Conservation (phyloP, 352 stramenopile species). For the Phytophthora aleatoria region DNA sequence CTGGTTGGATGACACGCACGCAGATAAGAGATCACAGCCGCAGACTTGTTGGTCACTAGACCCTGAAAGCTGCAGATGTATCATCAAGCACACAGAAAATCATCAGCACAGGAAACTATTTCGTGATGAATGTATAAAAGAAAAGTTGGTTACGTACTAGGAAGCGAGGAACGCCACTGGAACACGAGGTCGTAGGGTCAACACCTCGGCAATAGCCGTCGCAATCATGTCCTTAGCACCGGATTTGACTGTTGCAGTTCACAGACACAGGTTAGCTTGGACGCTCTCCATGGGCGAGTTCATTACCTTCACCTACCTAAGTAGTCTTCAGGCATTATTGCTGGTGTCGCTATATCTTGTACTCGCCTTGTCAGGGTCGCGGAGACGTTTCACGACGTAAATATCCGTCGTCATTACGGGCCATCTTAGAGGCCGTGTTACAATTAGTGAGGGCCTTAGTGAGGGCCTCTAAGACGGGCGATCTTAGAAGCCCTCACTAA, state of each 20-base stretch:
- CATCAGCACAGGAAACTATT: too few relatives aligned
- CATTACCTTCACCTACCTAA: constrained; percentile 10
- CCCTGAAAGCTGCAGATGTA: constrained; percentile 29
- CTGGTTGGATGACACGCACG: constrained; percentile 25
- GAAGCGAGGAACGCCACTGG: constrained; percentile 29
- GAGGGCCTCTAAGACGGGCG: too few relatives aligned
- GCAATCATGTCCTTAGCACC: constrained; percentile 29
- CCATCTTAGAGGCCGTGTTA: too few relatives aligned
- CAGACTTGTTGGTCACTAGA: constrained; percentile 15
- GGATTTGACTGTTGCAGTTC: constrained; percentile 21
- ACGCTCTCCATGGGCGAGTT: background rate
- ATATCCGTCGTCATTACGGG: too few relatives aligned
- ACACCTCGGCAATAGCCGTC: constrained; percentile 21
- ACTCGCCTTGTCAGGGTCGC: background rate
- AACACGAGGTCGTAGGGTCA: constrained; percentile 27
- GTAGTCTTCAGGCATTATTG: constrained; percentile 15
- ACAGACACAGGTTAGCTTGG: background rate
- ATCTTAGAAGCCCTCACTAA: background rate
- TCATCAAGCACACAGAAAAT: too few relatives aligned
- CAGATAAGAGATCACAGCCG: constrained; percentile 16
- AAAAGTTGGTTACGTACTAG: constrained; percentile 19
- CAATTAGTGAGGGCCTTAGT: too few relatives aligned
- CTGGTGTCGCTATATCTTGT: background rate
- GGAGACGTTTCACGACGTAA: too few relatives aligned
- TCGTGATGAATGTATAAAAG: background rate